These are phyloP conservation scores for Chalciporus chontae DNA, from an alignment of 768 basidiomycete species.

Conservation along the genomic window DNA sequence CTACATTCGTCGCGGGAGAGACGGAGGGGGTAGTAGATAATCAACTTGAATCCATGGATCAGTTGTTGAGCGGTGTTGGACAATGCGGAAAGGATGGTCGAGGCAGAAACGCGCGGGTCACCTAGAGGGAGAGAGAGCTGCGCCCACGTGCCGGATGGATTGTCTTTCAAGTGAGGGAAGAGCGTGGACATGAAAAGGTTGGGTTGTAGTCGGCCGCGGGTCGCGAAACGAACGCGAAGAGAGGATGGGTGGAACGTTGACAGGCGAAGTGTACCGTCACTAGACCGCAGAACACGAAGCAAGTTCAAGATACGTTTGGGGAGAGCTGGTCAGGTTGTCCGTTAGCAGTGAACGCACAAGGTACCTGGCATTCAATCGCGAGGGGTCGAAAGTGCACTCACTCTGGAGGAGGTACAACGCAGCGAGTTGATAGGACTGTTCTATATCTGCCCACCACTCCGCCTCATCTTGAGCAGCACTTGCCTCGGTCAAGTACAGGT, in stretches of 20 bases:
- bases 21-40: conserved; percentile 49
- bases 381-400: conserved; percentile 34
- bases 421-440: conserved; percentile 53
- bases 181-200: conserved; percentile 52
- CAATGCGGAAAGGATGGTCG: conserved; percentile 10
- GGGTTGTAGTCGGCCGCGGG: conserved; percentile 43
- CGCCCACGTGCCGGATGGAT: conserved; percentile 25
- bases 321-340: conserved; percentile 21
- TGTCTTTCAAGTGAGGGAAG: conserved; percentile 58
- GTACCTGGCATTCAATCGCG: neutral
- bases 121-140: conserved; percentile 9
- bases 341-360: neutral
- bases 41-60: conserved; percentile 8
- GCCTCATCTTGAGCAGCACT: conserved; percentile 69
- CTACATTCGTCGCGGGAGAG: conserved; percentile 67
- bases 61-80: conserved; percentile 8
- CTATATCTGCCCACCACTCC: conserved; percentile 80
- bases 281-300: conserved; percentile 39
- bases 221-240: conserved; percentile 46
- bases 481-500: conserved; percentile 64
- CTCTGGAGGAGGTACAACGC: conserved; percentile 76
- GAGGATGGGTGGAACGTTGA: conserved; percentile 47
- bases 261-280: conserved; percentile 43
- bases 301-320: conserved; percentile 31
- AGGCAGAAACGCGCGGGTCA: conserved; percentile 4